Percentiles rank a stretch among this genome's conserved stretches.
phyloP scores from a whole-genome alignment of 2,329 filamentous ascomycete species.

The Massarina eburnea region DNA sequence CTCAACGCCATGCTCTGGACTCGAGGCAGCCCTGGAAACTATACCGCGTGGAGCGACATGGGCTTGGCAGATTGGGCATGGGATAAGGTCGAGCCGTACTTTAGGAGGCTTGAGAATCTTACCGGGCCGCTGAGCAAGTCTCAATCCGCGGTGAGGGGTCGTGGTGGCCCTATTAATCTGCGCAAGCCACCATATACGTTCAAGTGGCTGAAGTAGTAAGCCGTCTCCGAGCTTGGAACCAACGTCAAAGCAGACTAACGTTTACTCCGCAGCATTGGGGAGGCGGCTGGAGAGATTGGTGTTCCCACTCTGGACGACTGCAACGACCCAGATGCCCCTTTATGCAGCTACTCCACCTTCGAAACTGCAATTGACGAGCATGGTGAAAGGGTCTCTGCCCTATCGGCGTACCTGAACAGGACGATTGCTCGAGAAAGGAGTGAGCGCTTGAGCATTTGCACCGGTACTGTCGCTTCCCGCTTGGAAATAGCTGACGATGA shows the following conservation, averaged over 20 bases:
- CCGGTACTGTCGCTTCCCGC: slow-evolving; percentile 12
- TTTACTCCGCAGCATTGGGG: slow-evolving; percentile 7
- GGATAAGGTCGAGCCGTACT: slow-evolving; percentile 15
- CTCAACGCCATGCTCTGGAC: slow-evolving; percentile 17
- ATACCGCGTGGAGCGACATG: slow-evolving; percentile 11
- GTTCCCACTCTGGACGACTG: slow-evolving; percentile 8
- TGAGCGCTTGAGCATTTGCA: slow-evolving; percentile 9
- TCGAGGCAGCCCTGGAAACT: slow-evolving; percentile 14
- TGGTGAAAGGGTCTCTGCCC: slow-evolving; percentile 13
- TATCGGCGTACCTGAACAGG: slow-evolving; percentile 11
- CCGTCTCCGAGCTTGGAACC: slow-evolving; percentile 1
- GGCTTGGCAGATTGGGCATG: slow-evolving; percentile 12
- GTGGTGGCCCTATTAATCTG: slow-evolving; percentile 10
- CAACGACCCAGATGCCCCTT: slow-evolving; percentile 9
- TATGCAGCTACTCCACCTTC: slow-evolving; percentile 11
- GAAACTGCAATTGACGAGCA: slow-evolving; percentile 14
- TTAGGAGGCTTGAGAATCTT: slow-evolving; percentile 12
- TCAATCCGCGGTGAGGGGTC: slow-evolving; percentile 9
- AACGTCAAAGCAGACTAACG: slow-evolving; percentile 7
- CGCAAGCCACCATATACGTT: slow-evolving; percentile 11
- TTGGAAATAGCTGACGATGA: slow-evolving; percentile 12
- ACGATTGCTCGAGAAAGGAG: slow-evolving; percentile 10
- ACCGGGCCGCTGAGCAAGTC: slow-evolving; percentile 2
- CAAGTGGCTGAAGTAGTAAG: slow-evolving; percentile 16
- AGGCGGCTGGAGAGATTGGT: slow-evolving; percentile 11